Percentiles rank a stretch among this genome's conserved stretches.
Conservation (phyloP, 2,329 filamentous ascomycete species). For the Claviceps cyperi region DNA sequence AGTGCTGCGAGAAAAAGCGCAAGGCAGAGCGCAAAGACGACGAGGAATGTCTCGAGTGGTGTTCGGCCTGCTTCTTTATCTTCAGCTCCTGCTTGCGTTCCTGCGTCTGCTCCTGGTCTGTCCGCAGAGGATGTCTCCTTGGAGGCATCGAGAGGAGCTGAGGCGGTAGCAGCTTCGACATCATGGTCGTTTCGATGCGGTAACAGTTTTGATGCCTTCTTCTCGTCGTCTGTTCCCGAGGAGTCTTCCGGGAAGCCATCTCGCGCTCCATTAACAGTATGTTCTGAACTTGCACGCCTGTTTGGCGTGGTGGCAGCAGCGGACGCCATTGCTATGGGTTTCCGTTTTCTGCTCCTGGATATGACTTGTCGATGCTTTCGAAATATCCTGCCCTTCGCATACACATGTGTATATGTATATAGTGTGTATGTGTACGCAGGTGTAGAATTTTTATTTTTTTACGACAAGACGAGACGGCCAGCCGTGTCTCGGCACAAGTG, state of each 20-base stretch:
- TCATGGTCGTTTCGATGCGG: constrained; percentile 1
- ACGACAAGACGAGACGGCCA: too few species aligned
- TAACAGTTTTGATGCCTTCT: neutral
- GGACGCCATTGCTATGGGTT: neutral
- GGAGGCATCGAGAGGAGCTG: neutral
- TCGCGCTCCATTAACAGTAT: constrained; percentile 15
- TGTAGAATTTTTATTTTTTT: too few species aligned
- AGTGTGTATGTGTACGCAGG: too few species aligned
- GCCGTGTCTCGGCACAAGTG: too few species aligned
- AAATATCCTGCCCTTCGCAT: too few species aligned
- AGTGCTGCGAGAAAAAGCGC: constrained; percentile 39
- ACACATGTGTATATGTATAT: too few species aligned
- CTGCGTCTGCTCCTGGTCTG: neutral
- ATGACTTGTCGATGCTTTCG: neutral
- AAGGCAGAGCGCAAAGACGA: constrained; percentile 27
- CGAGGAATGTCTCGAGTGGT: constrained; percentile 22
- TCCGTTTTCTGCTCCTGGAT: neutral
- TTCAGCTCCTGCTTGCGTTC: neutral
- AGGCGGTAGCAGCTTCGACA: constrained; percentile 5
- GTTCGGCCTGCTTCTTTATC: constrained; percentile 22
- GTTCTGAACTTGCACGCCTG: constrained; percentile 15
- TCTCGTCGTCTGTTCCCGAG: neutral
- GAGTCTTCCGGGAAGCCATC: constrained; percentile 4
- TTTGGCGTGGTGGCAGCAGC: constrained; percentile 6
- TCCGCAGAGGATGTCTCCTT: neutral